Base-by-base conservation (phyloP, 129 eudicot species). In the Flaveria brownii region DNA sequence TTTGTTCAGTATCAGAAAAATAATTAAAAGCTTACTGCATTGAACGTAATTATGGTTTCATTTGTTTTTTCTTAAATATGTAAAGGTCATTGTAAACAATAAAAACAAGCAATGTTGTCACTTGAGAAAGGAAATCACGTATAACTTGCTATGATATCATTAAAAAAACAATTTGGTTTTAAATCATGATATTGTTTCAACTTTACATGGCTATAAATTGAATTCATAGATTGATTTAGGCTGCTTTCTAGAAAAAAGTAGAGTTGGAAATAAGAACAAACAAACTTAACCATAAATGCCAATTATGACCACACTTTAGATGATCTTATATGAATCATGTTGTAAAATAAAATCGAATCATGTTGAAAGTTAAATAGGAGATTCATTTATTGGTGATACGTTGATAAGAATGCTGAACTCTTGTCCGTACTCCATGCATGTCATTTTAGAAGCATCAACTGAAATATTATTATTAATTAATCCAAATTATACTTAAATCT, bases 211-310 rank as follows among this genome's bases (percentile, higher is more conserved):
- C 67, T 60, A 25, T n/a, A 60, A 60, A 25, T 13, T 60, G 67
- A 60, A 60, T 60, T 60, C 67, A 23, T 60, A 60, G 68, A 57
- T 18, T 43, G 2, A 26, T 14, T 28, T 28, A 30, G 13, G 14
- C 23, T 5, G 10, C 11, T 30, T 30, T 63, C 11, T 2, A 16
- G 47, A n/a, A 66, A 41, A 65, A 66, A 65, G 2, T 66, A 41
- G 25, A 39, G 71, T 66, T 66, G 51, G 50, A 66, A 41, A 41
- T 66, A 66, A 66, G 26, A 65, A 17, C 28, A 6, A 41, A 66
- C 23, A 66, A 66, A 66, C 50, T n/a, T 66, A 39, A 39, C 71
- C 16, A 9, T 26, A n/a, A 28, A 66, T 16, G 16, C 28, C 4
- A 36, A 66, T 1, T 36, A 16, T n/a, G 71, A 2, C 26, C 8